Evolutionary conservation across 1,284 basidiomycete genomes (phyloP), one percentile per base, ranked within the genome.

Genomic region (Marasmius oreades): DNA sequence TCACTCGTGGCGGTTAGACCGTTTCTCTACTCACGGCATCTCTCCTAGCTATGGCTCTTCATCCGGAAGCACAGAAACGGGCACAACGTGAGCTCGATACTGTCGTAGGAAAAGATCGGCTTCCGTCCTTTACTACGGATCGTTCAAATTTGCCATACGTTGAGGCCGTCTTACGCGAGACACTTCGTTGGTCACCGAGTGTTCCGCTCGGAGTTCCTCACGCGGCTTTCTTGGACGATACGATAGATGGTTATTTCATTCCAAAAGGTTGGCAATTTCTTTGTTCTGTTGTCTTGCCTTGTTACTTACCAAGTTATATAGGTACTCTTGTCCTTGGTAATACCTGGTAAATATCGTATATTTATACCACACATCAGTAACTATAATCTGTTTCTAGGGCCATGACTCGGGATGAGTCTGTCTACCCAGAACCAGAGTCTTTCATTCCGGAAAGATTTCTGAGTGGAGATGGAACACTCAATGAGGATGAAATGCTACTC

Each of bases 391-490:
- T 26, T 5, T n/a, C n/a, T 20, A 50, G 47, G 47, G 24, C 47
- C 18, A 50, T 50, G 47, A 50, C 47, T 7, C 47, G 47, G 4
- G 47, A 50, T 33, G 26, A 59, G 55, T 33, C 8, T 2, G 31
- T 53, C 16, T 61, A 59, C 45, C 51, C 60, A 23, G 46, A 57
- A 10, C 56, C 60, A 2, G 39, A 56, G 20, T 18, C 23, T 14
- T 62, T 59, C 45, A 58, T 54, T 3, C 58, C 60, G 3, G 60
- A 62, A 12, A 48, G 60, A n/a, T 62, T 57, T 31, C 12, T 62
- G 8, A 37, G 43, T 14, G 24, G 44, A 22, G 56, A 56, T 31
- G 60, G 60, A 1, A 59, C 52, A 28, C 56, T 48, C 10, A 52
- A 62, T 31, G 47, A 50, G n/a, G 47, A 50, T 18, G 26, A 50